These are phyloP conservation scores for Ganoderma sp. DNA, from an alignment of 1,284 basidiomycete species.

Conservation along the genomic window DNA sequence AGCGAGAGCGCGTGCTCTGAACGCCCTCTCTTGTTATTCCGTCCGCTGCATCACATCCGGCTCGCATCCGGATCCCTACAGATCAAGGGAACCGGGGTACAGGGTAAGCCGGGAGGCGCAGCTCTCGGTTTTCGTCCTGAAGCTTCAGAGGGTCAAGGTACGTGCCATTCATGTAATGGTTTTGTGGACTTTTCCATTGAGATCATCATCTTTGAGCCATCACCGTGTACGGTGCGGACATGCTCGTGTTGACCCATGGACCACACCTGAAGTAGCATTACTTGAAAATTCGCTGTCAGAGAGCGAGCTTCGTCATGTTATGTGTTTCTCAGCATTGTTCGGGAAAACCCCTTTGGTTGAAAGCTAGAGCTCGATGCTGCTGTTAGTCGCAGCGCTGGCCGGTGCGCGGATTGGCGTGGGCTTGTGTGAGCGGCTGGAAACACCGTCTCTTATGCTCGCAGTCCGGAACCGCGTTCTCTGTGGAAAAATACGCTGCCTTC, in stretches of 20 bases:
- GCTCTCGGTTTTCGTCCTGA: no score
- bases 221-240: not conserved
- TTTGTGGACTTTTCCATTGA: not conserved
- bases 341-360: not conserved
- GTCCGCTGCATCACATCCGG: not conserved
- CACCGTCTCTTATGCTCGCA: not conserved
- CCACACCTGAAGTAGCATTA: not conserved
- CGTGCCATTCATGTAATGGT: not conserved
- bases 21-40: not conserved
- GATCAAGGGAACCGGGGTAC: not conserved
- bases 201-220: not conserved
- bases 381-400: not conserved
- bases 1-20: not conserved
- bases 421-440: not conserved
- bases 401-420: no score
- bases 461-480: not conserved
- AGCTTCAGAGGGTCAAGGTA: not conserved
- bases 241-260: not conserved
- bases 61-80: not conserved
- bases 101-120: not conserved
- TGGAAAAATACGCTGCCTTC: not conserved
- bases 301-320: not conserved
- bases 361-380: not conserved
- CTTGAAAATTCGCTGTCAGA: not conserved
- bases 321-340: not conserved